Base-by-base conservation (phyloP, 129 eudicot species). In the Saposhnikovia divaricata region DNA sequence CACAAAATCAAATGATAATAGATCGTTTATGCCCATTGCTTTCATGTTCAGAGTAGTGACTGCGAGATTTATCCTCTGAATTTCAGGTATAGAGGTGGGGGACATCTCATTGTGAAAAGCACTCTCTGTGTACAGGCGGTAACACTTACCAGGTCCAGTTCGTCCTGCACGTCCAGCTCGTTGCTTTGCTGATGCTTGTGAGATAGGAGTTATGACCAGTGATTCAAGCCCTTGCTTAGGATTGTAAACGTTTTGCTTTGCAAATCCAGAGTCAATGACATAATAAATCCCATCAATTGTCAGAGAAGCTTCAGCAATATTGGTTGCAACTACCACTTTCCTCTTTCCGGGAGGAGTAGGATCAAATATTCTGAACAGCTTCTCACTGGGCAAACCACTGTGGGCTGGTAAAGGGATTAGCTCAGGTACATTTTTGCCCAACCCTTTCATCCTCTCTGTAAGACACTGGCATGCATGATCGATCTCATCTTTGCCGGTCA, bases 321-420 rank as follows among this genome's bases (percentile, higher is more conserved):
- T 92, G 15, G 94, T 92, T 7, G 97, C 94, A 51, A 92, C 94
- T 2, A 92, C 97, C 31, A 93, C 96, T 77, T 93, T 93, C 77
- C 98, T 87, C 87, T 90, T 90, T 50, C 96, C 98, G 9, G 89
- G 93, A 80, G 98, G 96, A 19, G 98, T 93, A 72, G 93, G 98
- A 4, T 90, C 98, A 38, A 93, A 93, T 40, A 93, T 93, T 80
- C 93, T 87, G 34, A 93, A 87, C 70, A 90, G 96, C 92, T 86
- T 85, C 82, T 90, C 98, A 79, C 92, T 89, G 6, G 98, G 98
- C 27, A 93, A 89, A 53, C 91, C 93, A 82, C 96, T 87, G 72
- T 93, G 89, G 27, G 91, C 96, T 0, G 93, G 93, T 77, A 93
- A 83, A 71, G 89, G 89, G 19, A 90, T 93, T 81, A 93, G 80